Conservation (phyloP, 1,284 basidiomycete species). For the Trichosporon sp. region DNA sequence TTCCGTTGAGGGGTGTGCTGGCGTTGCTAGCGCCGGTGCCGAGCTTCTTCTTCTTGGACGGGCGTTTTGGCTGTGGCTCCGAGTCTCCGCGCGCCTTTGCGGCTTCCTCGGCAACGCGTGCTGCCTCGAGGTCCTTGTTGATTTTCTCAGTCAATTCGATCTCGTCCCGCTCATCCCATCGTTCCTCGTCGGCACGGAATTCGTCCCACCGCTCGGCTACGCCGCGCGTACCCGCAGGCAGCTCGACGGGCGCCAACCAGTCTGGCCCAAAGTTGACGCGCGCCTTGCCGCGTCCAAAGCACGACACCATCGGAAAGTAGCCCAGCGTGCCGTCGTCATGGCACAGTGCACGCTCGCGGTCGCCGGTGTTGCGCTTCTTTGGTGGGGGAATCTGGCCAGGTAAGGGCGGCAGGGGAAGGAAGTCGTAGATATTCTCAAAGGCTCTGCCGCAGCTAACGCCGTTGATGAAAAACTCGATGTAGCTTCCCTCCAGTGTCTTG, state of each 20-base stretch:
- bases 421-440: slow-evolving; percentile 88
- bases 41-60: slow-evolving; percentile 3
- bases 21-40: slow-evolving; percentile 14
- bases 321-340: slow-evolving; percentile 93
- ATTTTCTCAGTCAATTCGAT: slow-evolving; percentile 35
- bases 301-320: slow-evolving; percentile 91
- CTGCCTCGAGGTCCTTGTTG: slow-evolving; percentile 34
- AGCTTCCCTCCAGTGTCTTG: slow-evolving; percentile 71
- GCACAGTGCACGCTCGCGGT: slow-evolving; percentile 24
- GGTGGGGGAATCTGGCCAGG: slow-evolving; percentile 33
- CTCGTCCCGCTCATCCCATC: slow-evolving; percentile 53
- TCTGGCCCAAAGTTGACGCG: slow-evolving; percentile 83
- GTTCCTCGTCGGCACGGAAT: slow-evolving; percentile 45
- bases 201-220: slow-evolving; percentile 51
- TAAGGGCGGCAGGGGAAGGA: slow-evolving; percentile 72
- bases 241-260: slow-evolving; percentile 68
- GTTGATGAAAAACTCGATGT: slow-evolving; percentile 89
- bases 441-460: slow-evolving; percentile 75
- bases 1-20: slow-evolving; percentile 1
- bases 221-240: slow-evolving; percentile 32
- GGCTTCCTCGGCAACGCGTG: slow-evolving; percentile 1
- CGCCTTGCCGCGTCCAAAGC: slow-evolving; percentile 87
- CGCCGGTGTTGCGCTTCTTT: slow-evolving; percentile 58
- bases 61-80: slow-evolving; percentile 10
- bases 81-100: slow-evolving; percentile 3